These are phyloP conservation scores for Candida hungchunana DNA, from an alignment of 805 yeast species.

Conservation along the genomic window DNA sequence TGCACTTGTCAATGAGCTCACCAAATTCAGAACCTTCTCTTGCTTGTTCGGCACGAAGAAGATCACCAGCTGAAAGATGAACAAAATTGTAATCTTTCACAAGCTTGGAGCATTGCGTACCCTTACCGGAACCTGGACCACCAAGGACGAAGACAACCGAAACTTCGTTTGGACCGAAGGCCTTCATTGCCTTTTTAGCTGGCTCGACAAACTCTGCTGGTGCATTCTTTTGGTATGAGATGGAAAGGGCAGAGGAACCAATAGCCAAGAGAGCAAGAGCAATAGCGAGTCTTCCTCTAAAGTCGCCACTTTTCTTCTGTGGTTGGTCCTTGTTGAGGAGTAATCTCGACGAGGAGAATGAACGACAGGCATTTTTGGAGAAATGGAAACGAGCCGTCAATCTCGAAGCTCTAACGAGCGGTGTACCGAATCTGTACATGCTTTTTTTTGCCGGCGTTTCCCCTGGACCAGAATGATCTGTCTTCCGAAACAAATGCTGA, in stretches of 20 bases:
- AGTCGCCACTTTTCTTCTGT: slow-evolving; percentile 2
- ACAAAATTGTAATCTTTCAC: slow-evolving; percentile 78
- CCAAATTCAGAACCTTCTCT: slow-evolving; percentile 83
- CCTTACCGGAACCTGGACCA: slow-evolving; percentile 98
- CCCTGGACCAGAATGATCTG: no score
- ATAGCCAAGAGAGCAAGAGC: slow-evolving; percentile 42
- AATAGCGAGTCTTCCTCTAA: slow-evolving; percentile 31
- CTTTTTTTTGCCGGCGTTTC: no score
- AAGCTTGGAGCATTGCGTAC: slow-evolving; percentile 88
- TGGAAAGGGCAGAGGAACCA: slow-evolving; percentile 43
- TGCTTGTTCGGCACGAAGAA: slow-evolving; percentile 85
- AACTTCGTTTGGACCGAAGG: slow-evolving; percentile 61
- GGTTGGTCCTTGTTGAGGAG: slow-evolving; percentile 5
- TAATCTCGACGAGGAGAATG: slow-evolving; percentile 5
- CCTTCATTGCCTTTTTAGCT: slow-evolving; percentile 18
- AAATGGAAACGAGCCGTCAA: no score
- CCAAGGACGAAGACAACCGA: slow-evolving; percentile 89
- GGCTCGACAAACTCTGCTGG: slow-evolving; percentile 45
- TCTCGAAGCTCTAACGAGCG: background rate
- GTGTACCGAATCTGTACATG: slow-evolving; percentile 8
- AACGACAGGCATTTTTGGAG: slow-evolving; percentile 3
- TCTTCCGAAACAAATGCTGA: no score
- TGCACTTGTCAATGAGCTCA: slow-evolving; percentile 75
- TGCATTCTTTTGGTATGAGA: slow-evolving; percentile 37
- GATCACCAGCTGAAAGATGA: slow-evolving; percentile 95